Conservation (phyloP, 1,139 yeast species). For the Arxiozyma slooffiae region DNA sequence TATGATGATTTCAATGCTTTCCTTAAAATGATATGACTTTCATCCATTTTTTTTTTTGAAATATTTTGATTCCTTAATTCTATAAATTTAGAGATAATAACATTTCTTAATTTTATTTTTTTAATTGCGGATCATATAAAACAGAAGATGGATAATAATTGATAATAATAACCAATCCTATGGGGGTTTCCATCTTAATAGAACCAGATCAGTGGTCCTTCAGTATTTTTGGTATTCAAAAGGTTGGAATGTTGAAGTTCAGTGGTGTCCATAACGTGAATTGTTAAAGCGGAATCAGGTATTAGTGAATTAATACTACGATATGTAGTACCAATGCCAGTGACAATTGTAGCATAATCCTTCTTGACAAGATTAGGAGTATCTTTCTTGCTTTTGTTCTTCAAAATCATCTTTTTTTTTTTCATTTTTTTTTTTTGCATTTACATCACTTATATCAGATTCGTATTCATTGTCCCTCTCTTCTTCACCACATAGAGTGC, state of each 20-base stretch:
- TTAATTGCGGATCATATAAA: background rate
- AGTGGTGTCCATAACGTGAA: background rate
- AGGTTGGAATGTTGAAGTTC: conserved; percentile 1
- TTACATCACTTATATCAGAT: conserved; percentile 10
- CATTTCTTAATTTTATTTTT: background rate
- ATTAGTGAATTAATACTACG: background rate
- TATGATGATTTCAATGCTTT: background rate
- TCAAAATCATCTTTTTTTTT: background rate
- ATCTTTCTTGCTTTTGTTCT: background rate
- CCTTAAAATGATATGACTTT: background rate
- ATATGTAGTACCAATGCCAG: conserved; percentile 1
- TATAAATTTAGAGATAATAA: background rate
- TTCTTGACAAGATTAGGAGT: conserved; percentile 13
- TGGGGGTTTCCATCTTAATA: background rate
- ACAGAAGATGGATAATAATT: conserved; percentile 1
- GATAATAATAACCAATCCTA: conserved; percentile 1
- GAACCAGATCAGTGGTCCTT: background rate
- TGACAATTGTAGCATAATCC: conserved; percentile 13
- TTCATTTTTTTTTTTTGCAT: background rate
- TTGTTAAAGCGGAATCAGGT: background rate
- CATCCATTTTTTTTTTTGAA: background rate
- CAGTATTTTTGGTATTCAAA: background rate
- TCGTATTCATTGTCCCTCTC: conserved; percentile 16
- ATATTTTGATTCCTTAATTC: background rate
- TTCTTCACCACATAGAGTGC: conserved; percentile 62